phyloP scores from a whole-genome alignment of 176 grass and related monocot genomes.

The Aegilops sharonensis region DNA sequence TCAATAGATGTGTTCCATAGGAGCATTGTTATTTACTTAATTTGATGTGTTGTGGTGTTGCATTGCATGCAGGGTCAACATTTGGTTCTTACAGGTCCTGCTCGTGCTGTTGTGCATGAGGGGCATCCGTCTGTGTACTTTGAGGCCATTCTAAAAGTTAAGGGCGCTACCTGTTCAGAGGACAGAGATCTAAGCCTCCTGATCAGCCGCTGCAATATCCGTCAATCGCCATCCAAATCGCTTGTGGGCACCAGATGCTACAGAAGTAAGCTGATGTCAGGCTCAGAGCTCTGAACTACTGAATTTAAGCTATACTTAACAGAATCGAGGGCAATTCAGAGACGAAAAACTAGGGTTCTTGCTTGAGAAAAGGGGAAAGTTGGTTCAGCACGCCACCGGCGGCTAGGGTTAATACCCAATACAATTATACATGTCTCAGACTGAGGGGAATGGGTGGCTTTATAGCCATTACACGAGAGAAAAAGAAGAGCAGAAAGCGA shows the following conservation, averaged over 20 bases:
- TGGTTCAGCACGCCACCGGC: no score
- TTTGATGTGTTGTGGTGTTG: background rate
- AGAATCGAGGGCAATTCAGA: no score
- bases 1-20: background rate
- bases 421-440: no score
- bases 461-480: no score
- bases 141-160: conserved; percentile 1
- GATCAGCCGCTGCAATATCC: background rate
- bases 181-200: conserved; percentile 21
- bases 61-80: background rate
- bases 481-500: no score
- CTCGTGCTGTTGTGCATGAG: background rate
- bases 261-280: background rate
- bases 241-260: background rate
- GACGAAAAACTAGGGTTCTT: no score
- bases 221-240: background rate
- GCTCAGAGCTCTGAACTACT: no score
- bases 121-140: background rate
- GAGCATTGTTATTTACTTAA: background rate
- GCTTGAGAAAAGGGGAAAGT: no score
- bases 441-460: no score
- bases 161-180: background rate
- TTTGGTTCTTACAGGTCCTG: conserved; percentile 11
- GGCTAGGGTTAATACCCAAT: no score
- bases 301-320: no score